Base-by-base conservation (phyloP, 164 flowering plant species). In the Echeveria elegans region DNA sequence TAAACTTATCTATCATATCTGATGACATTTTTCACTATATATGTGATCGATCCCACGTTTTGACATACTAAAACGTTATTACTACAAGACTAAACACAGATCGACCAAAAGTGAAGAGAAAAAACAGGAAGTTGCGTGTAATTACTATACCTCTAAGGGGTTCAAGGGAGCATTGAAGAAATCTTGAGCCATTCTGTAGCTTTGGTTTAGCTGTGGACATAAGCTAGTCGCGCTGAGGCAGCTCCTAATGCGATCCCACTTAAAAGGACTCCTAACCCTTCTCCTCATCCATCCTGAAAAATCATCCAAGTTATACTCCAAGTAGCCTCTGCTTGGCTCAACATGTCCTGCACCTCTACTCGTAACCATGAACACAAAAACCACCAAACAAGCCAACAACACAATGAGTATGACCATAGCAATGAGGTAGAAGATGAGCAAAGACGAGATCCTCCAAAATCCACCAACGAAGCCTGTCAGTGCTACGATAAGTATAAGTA, bases 401-500 rank as follows among this genome's bases (percentile, higher is more conserved):
- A 82, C 65, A 19, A 89, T 85, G 29, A 89, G 82, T 8, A 83
- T 60, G 32, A 91, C 82, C 98, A 94, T 94, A 26, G 77, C 86
- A 2, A 94, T 94, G 67, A 0, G 76, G 47, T 43, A 94, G 58
- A 78, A 59, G 1, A 89, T 37, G 0, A 94, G 89, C 6, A 94
- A 83, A 81, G 79, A 76, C 0, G 85, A 77, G 38, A 89, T 77
- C 31, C 92, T 74, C 96, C 96, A 86, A 56, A 90, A 89, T 2
- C 74, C 97, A 3, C 97, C 97, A 0, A 91, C 70, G 30, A 91
- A 83, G 1, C 98, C 97, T 8, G 88, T 85, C 0, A 90, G 36
- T 16, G 47, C n/a, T 0, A 18, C 47, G 0, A 43, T 18, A 43
- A 43, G 47, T 43, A 43, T 43, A 16, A 43, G 47, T 43, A 89